Evolutionary conservation across 306 rosid genomes (phyloP).

Genomic region (Adenanthera pavonina): DNA sequence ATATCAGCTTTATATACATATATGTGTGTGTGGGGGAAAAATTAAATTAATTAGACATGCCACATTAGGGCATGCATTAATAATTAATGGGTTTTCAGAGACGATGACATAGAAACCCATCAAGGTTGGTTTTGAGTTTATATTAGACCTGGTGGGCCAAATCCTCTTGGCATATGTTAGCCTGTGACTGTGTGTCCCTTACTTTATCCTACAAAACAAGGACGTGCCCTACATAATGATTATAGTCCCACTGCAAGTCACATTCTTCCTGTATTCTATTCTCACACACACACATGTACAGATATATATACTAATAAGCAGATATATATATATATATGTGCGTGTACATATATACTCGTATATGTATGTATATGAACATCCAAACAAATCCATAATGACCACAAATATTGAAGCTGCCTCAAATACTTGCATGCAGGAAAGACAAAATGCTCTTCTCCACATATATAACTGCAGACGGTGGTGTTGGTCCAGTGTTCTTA

Average conservation of each 20-base stretch:
- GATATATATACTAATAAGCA: neutral
- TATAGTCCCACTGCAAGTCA: neutral
- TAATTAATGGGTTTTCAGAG: too few species aligned
- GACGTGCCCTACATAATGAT: neutral
- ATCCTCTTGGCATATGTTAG: neutral
- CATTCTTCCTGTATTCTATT: neutral
- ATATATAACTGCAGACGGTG: constrained; percentile 15
- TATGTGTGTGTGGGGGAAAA: too few species aligned
- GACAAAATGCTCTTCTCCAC: constrained; percentile 59
- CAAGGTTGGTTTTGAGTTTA: too few species aligned
- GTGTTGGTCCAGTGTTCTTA: constrained; percentile 27
- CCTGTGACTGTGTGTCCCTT: neutral
- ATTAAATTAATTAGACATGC: too few species aligned
- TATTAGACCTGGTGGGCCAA: neutral
- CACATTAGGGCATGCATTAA: too few species aligned
- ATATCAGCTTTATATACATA: too few species aligned
- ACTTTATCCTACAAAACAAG: constrained; percentile 6
- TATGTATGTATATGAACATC: neutral
- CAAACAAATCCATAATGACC: constrained; percentile 46
- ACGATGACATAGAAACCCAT: too few species aligned
- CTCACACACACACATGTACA: neutral
- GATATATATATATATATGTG: neutral
- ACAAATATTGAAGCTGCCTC: constrained; percentile 29
- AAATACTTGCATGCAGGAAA: neutral
- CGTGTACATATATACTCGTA: neutral